Conservation (phyloP, 2,329 filamentous ascomycete species). For the Colletotrichum aenigma region DNA sequence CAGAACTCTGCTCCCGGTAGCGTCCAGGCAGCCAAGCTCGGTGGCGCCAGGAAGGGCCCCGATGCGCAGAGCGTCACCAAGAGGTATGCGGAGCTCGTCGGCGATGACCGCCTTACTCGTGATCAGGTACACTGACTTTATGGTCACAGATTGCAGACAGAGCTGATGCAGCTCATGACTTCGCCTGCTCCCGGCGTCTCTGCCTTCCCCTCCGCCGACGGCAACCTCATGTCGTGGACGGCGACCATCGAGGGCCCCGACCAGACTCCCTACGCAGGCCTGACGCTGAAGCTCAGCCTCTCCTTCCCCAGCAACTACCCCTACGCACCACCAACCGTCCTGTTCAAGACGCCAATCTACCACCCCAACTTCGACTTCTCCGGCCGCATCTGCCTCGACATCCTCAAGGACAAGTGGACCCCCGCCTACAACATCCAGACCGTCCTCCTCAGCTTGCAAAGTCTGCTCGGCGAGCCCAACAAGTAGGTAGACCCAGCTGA, state of each 20-base stretch:
- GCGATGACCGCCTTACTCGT: constrained; percentile 8
- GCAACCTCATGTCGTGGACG: constrained; percentile 90
- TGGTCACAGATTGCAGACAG: constrained; percentile 79
- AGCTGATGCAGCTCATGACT: constrained; percentile 98
- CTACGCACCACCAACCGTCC: constrained; percentile 85
- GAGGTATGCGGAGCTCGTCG: constrained; percentile 55
- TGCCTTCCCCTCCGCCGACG: constrained; percentile 89
- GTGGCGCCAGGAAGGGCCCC: constrained; percentile 57
- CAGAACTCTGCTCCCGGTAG: constrained; percentile 72
- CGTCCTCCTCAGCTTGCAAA: constrained; percentile 91
- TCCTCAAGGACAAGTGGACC: constrained; percentile 99
- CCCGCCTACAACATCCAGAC: constrained; percentile 96
- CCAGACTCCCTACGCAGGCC: constrained; percentile 87
- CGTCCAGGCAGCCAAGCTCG: constrained; percentile 66
- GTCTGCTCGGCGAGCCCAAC: constrained; percentile 94
- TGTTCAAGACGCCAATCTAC: constrained; percentile 99
- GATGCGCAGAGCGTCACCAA: constrained; percentile 80
- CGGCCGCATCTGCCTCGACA: constrained; percentile 95
- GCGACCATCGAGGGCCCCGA: constrained; percentile 92
- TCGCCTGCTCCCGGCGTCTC: constrained; percentile 91
- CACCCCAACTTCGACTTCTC: constrained; percentile 99
- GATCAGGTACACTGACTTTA: not conserved
- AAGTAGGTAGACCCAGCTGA: constrained; percentile 68
- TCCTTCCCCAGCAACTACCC: constrained; percentile 92
- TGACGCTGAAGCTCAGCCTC: constrained; percentile 92